phyloP scores from a whole-genome alignment of 2,329 filamentous ascomycete species.

The Ophiognomonia clavigignenti-juglandacearum region DNA sequence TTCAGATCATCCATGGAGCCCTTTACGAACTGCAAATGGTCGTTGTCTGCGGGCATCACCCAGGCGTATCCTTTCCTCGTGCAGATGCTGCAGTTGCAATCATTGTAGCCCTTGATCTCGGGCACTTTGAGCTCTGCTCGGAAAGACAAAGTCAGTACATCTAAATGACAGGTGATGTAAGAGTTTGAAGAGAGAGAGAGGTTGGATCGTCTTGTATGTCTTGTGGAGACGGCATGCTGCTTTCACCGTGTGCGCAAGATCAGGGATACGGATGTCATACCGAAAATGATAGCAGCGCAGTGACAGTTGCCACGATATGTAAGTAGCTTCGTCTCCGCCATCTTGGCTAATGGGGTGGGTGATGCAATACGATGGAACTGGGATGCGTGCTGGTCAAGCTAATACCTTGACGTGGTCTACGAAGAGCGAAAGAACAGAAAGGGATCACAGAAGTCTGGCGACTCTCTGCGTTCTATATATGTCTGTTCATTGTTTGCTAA shows the following conservation, averaged over 20 bases:
- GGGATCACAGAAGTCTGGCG: too few relatives aligned
- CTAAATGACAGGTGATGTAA: too few relatives aligned
- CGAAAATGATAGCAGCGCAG: slow-evolving; percentile 50
- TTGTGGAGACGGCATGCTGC: too few relatives aligned
- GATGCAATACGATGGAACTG: background rate
- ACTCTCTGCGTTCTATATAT: too few relatives aligned
- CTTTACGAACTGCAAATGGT: slow-evolving; percentile 40
- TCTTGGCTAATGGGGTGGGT: background rate
- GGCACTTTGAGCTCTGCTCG: slow-evolving; percentile 26
- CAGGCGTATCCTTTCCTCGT: slow-evolving; percentile 42
- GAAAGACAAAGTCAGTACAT: background rate
- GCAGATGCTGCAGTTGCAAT: slow-evolving; percentile 68
- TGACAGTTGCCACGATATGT: slow-evolving; percentile 55
- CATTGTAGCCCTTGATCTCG: slow-evolving; percentile 49
- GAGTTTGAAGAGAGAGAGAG: too few relatives aligned
- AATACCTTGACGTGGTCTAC: too few relatives aligned
- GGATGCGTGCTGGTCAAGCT: background rate
- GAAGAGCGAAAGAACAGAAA: too few relatives aligned
- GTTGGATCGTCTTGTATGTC: too few relatives aligned
- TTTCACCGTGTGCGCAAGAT: too few relatives aligned
- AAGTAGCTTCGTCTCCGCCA: slow-evolving; percentile 20
- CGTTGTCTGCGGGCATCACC: slow-evolving; percentile 23
- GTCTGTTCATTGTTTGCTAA: too few relatives aligned
- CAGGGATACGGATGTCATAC: slow-evolving; percentile 29
- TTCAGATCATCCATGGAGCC: slow-evolving; percentile 36